Evolutionary conservation across 352 stramenopile genomes (phyloP), one percentile per base, ranked within the genome.

Genomic region (Phytophthora lateralis): DNA sequence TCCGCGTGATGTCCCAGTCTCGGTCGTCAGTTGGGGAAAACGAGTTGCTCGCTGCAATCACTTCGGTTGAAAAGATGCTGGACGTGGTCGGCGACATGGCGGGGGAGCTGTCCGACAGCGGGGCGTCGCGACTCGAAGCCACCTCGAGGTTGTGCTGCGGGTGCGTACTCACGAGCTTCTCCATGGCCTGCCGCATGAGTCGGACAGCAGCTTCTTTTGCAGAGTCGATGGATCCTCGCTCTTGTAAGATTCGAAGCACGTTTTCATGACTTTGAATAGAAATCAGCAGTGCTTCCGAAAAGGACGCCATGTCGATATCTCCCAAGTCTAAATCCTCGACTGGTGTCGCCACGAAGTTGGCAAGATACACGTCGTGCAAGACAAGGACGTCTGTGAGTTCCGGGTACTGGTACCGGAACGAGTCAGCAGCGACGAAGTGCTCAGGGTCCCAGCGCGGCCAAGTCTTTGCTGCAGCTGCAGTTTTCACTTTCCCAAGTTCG

Each of bases 261-360:
- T 91, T 91, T 52, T 92, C 85, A 55, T 86, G 80, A 46, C 85
- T 92, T 55, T 94, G 85, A 27, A 94, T 92, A 2, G 82, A 91
- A 30, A 92, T 92, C 30, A 92, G 60, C 41, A 94, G 66, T 35
- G 82, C 80, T 54, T 92, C 80, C 0, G 81, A 92, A 43, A 94
- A 87, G 1, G 81, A 71, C 32, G 81, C 86, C 74, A 91, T 88
- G 66, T 90, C 81, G 38, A 92, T 79, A 56, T 87, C 80, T 14
- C 86, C 73, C 6, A 93, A 60, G 15, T 85, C 68, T n/a, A 88
- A 68, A 5, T 74, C 69, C 10, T 83, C 69, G 21, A 53, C 57
- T 15, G 59, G 55, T 9, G 75, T 78, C 1, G 57, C 76, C 12
- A 93, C 75, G 55, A 93, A 92, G 46, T 92, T 91, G 66, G 87